Evolutionary conservation across 345 rosid genomes (phyloP).

Genomic region (Heritiera littoralis): DNA sequence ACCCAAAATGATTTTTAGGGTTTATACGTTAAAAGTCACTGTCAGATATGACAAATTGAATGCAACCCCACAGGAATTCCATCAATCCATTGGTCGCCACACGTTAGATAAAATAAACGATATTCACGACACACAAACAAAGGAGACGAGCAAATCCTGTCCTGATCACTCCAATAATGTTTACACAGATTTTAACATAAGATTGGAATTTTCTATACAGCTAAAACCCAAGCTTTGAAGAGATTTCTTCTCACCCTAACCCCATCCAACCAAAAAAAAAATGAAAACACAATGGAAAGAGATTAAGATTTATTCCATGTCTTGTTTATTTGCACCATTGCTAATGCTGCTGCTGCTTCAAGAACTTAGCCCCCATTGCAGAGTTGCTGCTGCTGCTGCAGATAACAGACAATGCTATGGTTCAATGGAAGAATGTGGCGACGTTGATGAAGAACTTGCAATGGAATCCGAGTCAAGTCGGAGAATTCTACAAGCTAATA

Average conservation of each 20-base stretch:
- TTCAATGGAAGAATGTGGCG: slow-evolving; percentile 18
- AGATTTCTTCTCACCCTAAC: not conserved
- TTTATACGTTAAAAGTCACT: not conserved
- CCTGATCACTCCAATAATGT: not conserved
- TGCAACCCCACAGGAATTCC: not conserved
- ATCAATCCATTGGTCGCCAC: not conserved
- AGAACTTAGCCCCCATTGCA: not conserved
- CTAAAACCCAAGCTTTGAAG: not conserved
- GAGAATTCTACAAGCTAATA: slow-evolving; percentile 14
- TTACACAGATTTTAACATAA: not conserved
- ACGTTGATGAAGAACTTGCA: slow-evolving; percentile 16
- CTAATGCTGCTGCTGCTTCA: not conserved
- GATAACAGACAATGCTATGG: slow-evolving; percentile 10
- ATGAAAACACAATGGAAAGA: slow-evolving; percentile 3
- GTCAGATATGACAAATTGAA: not conserved
- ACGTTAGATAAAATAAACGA: not conserved
- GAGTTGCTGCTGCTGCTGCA: slow-evolving; percentile 5
- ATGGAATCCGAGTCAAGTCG: slow-evolving; percentile 20
- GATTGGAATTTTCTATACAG: not conserved
- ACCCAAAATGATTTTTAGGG: not conserved
- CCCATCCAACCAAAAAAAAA: not conserved
- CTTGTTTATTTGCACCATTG: not conserved
- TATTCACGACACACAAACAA: not conserved
- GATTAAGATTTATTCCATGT: not conserved
- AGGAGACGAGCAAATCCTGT: not conserved